Evolutionary conservation across 805 yeast species (phyloP).

Genomic region (Kodamaea restingae): DNA sequence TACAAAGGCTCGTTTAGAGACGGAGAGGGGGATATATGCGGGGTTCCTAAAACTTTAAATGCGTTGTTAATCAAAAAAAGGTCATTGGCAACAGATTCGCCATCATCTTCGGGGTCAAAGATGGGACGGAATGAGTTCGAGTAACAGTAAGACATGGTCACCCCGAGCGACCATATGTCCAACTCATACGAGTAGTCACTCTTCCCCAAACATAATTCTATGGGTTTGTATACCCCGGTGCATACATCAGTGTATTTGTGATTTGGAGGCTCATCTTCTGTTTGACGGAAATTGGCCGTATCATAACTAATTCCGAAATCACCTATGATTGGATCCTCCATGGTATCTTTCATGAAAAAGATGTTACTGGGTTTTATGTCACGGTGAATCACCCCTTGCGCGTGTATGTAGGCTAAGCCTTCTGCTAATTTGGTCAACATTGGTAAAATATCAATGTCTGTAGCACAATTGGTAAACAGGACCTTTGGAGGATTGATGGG

Average conservation of each 20-base stretch:
- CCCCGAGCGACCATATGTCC: constrained; percentile 73
- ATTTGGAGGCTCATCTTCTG: constrained; percentile 37
- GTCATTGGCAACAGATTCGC: constrained; percentile 48
- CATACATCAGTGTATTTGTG: constrained; percentile 54
- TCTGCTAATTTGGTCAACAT: constrained; percentile 11
- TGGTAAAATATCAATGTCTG: constrained; percentile 11
- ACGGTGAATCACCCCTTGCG: constrained; percentile 35
- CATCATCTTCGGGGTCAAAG: constrained; percentile 32
- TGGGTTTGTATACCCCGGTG: constrained; percentile 67
- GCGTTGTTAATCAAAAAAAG: constrained; percentile 53
- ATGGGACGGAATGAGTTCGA: constrained; percentile 26
- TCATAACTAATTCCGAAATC: constrained; percentile 62
- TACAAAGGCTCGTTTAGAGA: constrained; percentile 13
- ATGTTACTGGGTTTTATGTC: constrained; percentile 40
- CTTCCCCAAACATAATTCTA: constrained; percentile 66
- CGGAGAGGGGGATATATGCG: constrained; percentile 26
- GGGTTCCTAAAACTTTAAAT: constrained; percentile 61
- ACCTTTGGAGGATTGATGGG: constrained; percentile 17
- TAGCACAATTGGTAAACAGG: constrained; percentile 6
- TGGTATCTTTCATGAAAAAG: constrained; percentile 20
- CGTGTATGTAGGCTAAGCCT: constrained; percentile 29
- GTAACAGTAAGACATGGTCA: constrained; percentile 53
- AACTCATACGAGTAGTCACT: constrained; percentile 49
- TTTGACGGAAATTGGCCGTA: constrained; percentile 11
- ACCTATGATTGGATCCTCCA: constrained; percentile 37